A percentile compares a stretch with the other conserved stretches of the same genome.
phyloP scores from a whole-genome alignment of 1,284 basidiomycete species.

The Irpex lacteus region DNA sequence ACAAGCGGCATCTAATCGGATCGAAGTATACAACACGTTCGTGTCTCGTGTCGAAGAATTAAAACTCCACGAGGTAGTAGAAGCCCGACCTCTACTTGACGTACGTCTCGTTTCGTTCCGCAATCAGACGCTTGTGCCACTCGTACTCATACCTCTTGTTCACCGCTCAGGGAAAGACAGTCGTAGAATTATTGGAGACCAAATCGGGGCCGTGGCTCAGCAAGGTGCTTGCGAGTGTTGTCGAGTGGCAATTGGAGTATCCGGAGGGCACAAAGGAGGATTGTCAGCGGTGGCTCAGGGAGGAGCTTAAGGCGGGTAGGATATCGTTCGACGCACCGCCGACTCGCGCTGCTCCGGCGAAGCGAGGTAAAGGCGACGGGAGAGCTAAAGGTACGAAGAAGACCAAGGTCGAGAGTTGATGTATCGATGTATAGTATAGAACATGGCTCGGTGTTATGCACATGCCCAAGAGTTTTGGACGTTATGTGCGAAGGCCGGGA shows the following conservation, averaged over 20 bases:
- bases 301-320: slow-evolving; percentile 46
- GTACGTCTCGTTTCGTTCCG: slow-evolving; percentile 42
- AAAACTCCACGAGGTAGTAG: slow-evolving; percentile 56
- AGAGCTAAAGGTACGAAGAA: not conserved
- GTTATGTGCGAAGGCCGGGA: not conserved
- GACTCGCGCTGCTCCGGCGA: slow-evolving; percentile 8
- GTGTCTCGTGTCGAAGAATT: slow-evolving; percentile 58
- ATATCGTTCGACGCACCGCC: slow-evolving; percentile 31
- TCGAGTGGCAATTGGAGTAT: slow-evolving; percentile 83
- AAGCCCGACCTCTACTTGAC: slow-evolving; percentile 72
- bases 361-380: slow-evolving; percentile 10
- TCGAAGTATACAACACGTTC: slow-evolving; percentile 69
- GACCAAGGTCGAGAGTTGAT: not conserved
- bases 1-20: slow-evolving; percentile 39
- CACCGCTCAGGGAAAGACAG: slow-evolving; percentile 62
- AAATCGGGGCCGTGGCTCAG: slow-evolving; percentile 72
- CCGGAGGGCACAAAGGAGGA: slow-evolving; percentile 64
- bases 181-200: slow-evolving; percentile 53
- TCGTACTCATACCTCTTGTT: not conserved
- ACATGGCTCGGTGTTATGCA: not conserved
- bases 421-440: not conserved
- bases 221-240: slow-evolving; percentile 57
- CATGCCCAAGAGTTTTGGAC: not conserved
- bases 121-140: not conserved
- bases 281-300: slow-evolving; percentile 67